phyloP scores from a whole-genome alignment of 331 rosid genomes.

The Dryas integrifolia region DNA sequence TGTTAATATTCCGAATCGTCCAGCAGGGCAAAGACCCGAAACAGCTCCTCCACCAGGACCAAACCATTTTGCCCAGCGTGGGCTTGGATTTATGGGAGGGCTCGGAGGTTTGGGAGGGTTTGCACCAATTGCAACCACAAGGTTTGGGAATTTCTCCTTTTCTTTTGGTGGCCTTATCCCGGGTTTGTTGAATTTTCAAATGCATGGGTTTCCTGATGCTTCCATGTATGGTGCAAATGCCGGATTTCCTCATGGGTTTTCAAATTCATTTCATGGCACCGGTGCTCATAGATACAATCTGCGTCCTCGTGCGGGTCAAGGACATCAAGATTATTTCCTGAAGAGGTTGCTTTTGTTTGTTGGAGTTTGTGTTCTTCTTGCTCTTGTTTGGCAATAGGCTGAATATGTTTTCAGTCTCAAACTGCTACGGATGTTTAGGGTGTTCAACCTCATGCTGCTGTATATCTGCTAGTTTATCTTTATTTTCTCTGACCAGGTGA shows the following conservation, averaged over 20 bases:
- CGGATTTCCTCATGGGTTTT: constrained; percentile 68
- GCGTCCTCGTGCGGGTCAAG: constrained; percentile 48
- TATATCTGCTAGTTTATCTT: constrained; percentile 29
- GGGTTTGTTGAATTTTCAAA: constrained; percentile 66
- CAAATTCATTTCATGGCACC: constrained; percentile 67
- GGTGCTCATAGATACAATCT: constrained; percentile 50
- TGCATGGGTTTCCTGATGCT: constrained; percentile 75
- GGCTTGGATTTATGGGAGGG: constrained; percentile 73
- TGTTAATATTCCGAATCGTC: constrained; percentile 69
- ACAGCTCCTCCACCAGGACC: constrained; percentile 85
- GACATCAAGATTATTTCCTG: constrained; percentile 77
- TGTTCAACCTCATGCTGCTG: constrained; percentile 15
- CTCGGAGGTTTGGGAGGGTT: constrained; percentile 65
- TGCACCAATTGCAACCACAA: constrained; percentile 65
- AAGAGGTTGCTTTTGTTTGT: constrained; percentile 67
- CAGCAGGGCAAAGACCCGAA: constrained; percentile 88
- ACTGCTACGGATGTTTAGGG: constrained; percentile 26
- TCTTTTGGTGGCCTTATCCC: constrained; percentile 88
- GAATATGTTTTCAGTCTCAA: constrained; percentile 17
- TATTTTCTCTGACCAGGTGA: constrained; percentile 2
- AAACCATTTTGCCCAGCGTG: constrained; percentile 59
- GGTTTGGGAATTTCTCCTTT: constrained; percentile 83
- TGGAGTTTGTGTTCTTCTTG: constrained; percentile 58
- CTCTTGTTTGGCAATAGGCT: constrained; percentile 72
- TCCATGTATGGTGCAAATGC: constrained; percentile 56